phyloP scores from a whole-genome alignment of 2,329 filamentous ascomycete species.

The Aspergillus tamarii region DNA sequence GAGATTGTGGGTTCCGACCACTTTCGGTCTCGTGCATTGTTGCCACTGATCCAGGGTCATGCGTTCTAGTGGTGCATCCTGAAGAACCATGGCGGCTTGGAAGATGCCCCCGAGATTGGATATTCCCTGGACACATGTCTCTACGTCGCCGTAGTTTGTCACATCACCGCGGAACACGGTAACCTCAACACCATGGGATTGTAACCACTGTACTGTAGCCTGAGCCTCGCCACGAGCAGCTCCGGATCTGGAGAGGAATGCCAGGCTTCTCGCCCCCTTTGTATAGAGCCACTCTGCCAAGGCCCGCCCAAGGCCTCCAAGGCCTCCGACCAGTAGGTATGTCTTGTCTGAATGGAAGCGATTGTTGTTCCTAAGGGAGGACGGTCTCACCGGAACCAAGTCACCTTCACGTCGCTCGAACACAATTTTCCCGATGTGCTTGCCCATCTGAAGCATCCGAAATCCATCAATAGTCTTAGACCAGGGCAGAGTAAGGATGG shows the following conservation, averaged over 20 bases:
- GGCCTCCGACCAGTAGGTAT: constrained; percentile 11
- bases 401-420: too few relatives aligned
- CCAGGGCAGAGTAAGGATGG: neutral
- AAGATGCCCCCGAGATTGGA: constrained; percentile 1
- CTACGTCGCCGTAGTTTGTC: too few relatives aligned
- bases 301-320: constrained; percentile 9
- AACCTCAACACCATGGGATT: neutral
- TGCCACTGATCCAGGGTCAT: constrained; percentile 9
- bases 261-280: constrained; percentile 1
- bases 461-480: neutral
- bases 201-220: neutral
- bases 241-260: constrained; percentile 8
- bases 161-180: constrained; percentile 3
- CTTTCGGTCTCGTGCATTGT: neutral
- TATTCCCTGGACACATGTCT: too few relatives aligned
- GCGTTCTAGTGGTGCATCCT: neutral
- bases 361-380: too few relatives aligned
- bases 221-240: neutral
- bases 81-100: constrained; percentile 9
- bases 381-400: too few relatives aligned
- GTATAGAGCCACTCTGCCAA: constrained; percentile 5
- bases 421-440: too few relatives aligned
- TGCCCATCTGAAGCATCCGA: too few relatives aligned
- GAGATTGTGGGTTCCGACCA: constrained; percentile 3
- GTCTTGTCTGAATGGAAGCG: neutral